Evolutionary conservation across 1,139 yeast species (phyloP).

Genomic region (Zhuliangozyma parablackwelliae): DNA sequence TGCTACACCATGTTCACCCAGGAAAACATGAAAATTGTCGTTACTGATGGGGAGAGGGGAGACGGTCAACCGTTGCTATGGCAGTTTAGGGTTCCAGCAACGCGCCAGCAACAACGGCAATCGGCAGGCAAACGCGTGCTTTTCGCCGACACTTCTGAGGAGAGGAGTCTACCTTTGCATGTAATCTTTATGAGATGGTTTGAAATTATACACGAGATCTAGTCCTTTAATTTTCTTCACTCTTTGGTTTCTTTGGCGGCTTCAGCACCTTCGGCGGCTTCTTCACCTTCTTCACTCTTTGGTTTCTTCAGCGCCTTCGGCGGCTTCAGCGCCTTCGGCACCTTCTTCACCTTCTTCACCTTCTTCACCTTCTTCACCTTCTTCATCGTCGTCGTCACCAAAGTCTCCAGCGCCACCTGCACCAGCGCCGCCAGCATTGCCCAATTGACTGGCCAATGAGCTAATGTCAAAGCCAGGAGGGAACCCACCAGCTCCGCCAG

Average conservation of each 20-base stretch:
- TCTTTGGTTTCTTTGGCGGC: too few species aligned
- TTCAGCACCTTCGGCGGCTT: too few species aligned
- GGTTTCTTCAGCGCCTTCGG: too few species aligned
- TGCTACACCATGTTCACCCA: slow-evolving; percentile 2
- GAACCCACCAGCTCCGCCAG: slow-evolving; percentile 24
- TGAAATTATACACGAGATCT: slow-evolving; percentile 2
- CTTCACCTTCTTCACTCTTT: too few species aligned
- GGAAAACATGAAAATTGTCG: slow-evolving; percentile 1
- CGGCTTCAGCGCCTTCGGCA: too few species aligned
- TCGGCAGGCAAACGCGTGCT: background rate
- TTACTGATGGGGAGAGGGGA: slow-evolving; percentile 6
- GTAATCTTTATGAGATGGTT: slow-evolving; percentile 9
- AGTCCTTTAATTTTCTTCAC: background rate
- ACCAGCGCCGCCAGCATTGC: slow-evolving; percentile 32
- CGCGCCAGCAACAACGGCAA: background rate
- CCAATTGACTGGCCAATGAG: slow-evolving; percentile 14
- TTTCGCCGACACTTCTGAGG: background rate
- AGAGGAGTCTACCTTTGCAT: slow-evolving; percentile 2
- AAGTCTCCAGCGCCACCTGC: slow-evolving; percentile 27
- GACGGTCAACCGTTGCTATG: slow-evolving; percentile 4
- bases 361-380: slow-evolving; percentile 14
- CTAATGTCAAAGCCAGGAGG: slow-evolving; percentile 17
- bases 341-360: too few species aligned
- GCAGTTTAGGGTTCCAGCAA: slow-evolving; percentile 4
- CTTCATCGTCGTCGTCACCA: slow-evolving; percentile 25